phyloP scores from a whole-genome alignment of 2,329 filamentous ascomycete species.

The Karstenula rhodostoma region DNA sequence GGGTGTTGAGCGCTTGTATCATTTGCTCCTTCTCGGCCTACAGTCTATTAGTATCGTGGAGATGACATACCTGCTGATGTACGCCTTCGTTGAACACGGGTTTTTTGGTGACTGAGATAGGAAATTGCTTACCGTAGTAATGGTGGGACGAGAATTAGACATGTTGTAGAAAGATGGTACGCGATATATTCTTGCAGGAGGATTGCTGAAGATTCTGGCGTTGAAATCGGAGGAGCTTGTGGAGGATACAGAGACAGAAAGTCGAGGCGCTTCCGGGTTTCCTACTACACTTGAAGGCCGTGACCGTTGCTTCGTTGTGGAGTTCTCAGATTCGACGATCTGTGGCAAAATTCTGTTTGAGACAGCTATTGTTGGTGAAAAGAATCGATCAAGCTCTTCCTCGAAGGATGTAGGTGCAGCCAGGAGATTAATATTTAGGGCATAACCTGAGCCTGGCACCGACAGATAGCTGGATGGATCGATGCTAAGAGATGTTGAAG shows the following conservation, averaged over 20 bases:
- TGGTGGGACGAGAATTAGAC: slow-evolving; percentile 30
- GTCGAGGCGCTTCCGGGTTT: slow-evolving; percentile 11
- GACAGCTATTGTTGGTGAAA: background rate
- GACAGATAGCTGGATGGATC: slow-evolving; percentile 25
- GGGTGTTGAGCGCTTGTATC: slow-evolving; percentile 69
- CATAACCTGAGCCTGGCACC: slow-evolving; percentile 23
- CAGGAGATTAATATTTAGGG: slow-evolving; percentile 8
- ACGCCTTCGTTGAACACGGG: background rate
- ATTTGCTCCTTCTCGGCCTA: slow-evolving; percentile 62
- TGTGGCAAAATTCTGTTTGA: slow-evolving; percentile 11
- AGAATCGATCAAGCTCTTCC: slow-evolving; percentile 10
- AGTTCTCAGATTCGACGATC: slow-evolving; percentile 16
- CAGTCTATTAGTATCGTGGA: slow-evolving; percentile 13
- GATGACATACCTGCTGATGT: background rate
- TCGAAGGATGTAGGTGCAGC: slow-evolving; percentile 15
- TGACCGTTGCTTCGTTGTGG: background rate
- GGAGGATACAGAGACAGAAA: slow-evolving; percentile 35
- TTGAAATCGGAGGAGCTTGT: slow-evolving; percentile 28
- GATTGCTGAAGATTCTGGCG: slow-evolving; percentile 35
- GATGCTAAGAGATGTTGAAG: slow-evolving; percentile 19
- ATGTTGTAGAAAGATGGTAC: slow-evolving; percentile 35
- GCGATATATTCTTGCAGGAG: slow-evolving; percentile 34
- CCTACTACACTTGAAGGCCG: slow-evolving; percentile 2
- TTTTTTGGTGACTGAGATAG: background rate
- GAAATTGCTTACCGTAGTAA: slow-evolving; percentile 33